These are phyloP conservation scores for Striga asiatica DNA, from an alignment of 257 asterid species.

Conservation along the genomic window DNA sequence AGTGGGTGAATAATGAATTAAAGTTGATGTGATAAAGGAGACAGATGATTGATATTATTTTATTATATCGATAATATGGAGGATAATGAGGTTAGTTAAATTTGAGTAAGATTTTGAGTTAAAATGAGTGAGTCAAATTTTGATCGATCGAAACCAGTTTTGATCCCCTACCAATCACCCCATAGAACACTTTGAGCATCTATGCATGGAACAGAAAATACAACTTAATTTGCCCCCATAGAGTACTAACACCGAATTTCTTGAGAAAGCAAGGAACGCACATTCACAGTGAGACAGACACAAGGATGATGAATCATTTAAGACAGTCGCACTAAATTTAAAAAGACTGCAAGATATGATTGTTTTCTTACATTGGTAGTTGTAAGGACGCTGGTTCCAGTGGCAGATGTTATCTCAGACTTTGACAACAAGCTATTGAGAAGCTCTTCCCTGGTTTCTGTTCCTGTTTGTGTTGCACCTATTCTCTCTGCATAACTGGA, in stretches of 20 bases:
- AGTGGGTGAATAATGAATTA: no score
- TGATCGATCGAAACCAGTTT: no score
- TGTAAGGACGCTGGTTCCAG: slow-evolving; percentile 36
- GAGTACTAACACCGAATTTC: not conserved
- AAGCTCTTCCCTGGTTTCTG: slow-evolving; percentile 79
- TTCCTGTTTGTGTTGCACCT: slow-evolving; percentile 71
- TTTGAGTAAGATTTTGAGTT: no score
- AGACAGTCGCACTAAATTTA: slow-evolving; percentile 6
- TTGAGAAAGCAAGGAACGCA: no score
- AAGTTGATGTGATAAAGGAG: no score
- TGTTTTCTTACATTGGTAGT: slow-evolving; percentile 52
- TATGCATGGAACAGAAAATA: not conserved
- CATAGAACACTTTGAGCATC: slow-evolving; percentile 9
- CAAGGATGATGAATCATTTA: not conserved
- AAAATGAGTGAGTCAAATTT: no score
- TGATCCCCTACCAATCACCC: no score
- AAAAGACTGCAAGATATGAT: slow-evolving; percentile 6
- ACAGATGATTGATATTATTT: no score
- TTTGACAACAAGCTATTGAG: slow-evolving; percentile 50
- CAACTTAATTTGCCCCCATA: no score
- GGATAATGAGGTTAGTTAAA: no score
- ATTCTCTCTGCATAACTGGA: slow-evolving; percentile 95
- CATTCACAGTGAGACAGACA: no score
- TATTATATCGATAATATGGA: no score
- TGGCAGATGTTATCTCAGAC: slow-evolving; percentile 47